Evolutionary conservation across 495 filamentous ascomycete genomes (phyloP).

Genomic region (Opeltia flavorubescens): DNA sequence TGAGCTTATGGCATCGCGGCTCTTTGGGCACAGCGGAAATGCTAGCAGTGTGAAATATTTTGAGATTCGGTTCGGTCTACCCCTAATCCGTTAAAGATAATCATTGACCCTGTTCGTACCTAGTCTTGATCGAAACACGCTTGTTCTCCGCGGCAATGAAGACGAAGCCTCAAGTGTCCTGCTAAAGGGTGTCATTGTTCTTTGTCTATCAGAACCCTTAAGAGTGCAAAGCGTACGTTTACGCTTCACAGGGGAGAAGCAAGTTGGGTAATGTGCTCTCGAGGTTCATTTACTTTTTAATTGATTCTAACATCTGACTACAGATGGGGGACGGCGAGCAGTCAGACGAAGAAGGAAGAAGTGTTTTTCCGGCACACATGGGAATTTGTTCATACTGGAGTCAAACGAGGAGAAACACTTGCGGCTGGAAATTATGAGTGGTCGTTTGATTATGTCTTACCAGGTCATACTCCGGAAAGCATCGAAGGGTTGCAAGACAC

Average conservation of each 20-base stretch:
- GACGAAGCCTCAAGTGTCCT: constrained; percentile 63
- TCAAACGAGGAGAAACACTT: constrained; percentile 44
- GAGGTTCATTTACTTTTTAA: not conserved
- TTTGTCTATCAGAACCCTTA: constrained; percentile 56
- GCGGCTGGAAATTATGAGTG: constrained; percentile 78
- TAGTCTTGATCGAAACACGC: constrained; percentile 66
- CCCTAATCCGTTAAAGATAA: not conserved
- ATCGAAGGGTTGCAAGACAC: constrained; percentile 73
- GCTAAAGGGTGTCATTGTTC: constrained; percentile 58
- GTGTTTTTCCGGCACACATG: constrained; percentile 43
- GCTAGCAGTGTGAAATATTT: constrained; percentile 39
- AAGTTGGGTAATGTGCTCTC: constrained; percentile 43
- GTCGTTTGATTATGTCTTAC: constrained; percentile 67
- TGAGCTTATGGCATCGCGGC: not conserved
- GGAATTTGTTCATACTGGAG: constrained; percentile 35
- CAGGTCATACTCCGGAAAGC: constrained; percentile 68
- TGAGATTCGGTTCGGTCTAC: constrained; percentile 36
- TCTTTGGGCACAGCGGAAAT: constrained; percentile 16
- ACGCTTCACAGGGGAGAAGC: constrained; percentile 54
- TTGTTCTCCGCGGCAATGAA: constrained; percentile 62
- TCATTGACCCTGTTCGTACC: not conserved
- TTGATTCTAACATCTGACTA: too few relatives aligned
- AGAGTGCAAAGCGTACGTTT: constrained; percentile 60
- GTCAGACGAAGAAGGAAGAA: constrained; percentile 33
- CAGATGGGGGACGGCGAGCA: too few relatives aligned